Evolutionary conservation across 768 basidiomycete genomes (phyloP), one percentile per base, ranked within the genome.

Genomic region (Collybia sordida): DNA sequence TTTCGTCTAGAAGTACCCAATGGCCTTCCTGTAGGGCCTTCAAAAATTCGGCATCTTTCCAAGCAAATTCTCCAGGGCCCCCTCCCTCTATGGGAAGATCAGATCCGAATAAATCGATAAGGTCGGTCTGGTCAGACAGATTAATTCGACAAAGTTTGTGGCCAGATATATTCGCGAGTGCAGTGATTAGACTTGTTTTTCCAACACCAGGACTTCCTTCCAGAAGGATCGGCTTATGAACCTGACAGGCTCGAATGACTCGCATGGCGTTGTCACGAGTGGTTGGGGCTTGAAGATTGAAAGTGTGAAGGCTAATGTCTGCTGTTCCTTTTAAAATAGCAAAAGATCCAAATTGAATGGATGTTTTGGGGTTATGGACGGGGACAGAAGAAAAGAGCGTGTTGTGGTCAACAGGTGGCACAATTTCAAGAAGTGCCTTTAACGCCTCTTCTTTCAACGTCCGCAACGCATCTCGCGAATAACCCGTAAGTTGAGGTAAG

Each of bases 171-270:
- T 83, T 85, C 19, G 94, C 93, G 9, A 99, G 74, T 7, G 97
- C 96, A 15, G 86, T 78, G 43, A 98, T 74, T 3, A 99, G 78
- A 63, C 92, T 97, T 2, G 97, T 98, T 70, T 99, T 99, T 2
- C 97, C 97, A 12, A 98, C 97, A 0, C 97, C 97, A 9, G 97
- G 97, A 67, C 94, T 98, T 1, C 97, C 97, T 64, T 99, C 97
- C 7, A 99, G 77, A 11, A 99, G 77, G 51, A 99, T 91, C 0
- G 97, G 93, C 65, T 98, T 98, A 2, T 71, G 60, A 3, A 98
- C 73, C 65, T 98, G 97, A 52, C 88, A 90, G 3, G 94, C 97
- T 48, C 97, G 81, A 25, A 92, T 72, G 11, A 98, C 82, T 18
- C 96, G 87, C 77, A 90, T 81, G 17, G 89, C 87, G 65, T 99